Conservation (phyloP, 2,329 filamentous ascomycete genomes). For the Colletotrichum higginsianum region DNA sequence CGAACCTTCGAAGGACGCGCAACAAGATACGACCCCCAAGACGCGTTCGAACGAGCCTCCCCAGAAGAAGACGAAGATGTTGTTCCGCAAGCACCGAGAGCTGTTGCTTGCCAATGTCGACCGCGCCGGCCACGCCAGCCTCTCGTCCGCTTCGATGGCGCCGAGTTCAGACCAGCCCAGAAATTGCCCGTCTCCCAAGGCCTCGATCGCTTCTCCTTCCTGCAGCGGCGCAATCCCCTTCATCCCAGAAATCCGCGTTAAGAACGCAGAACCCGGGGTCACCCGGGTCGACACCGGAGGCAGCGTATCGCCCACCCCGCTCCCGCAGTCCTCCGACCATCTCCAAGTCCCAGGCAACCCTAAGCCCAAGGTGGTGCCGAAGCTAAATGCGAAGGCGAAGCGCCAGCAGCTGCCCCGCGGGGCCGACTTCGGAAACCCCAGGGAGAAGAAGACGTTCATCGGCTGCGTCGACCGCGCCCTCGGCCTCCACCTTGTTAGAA, state of each 20-base stretch:
- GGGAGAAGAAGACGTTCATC: not conserved
- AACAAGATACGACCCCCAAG: not conserved
- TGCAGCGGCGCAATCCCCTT: not conserved
- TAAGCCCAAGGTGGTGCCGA: not conserved
- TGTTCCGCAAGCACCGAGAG: not conserved
- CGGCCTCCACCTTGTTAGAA: slow-evolving; percentile 16
- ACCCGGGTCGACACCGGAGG: not conserved
- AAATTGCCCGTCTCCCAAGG: too few species aligned
- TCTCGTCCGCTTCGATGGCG: too few species aligned
- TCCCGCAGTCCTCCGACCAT: slow-evolving; percentile 1
- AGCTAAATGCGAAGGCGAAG: not conserved
- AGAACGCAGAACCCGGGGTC: not conserved
- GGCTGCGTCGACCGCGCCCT: slow-evolving; percentile 4
- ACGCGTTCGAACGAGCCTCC: not conserved
- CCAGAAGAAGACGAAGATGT: accelerated
- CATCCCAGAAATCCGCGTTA: slow-evolving; percentile 16
- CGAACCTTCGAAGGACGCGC: not conserved
- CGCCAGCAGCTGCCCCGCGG: too few species aligned
- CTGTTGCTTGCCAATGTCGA: too few species aligned
- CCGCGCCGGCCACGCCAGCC: not conserved
- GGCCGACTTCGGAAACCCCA: too few species aligned
- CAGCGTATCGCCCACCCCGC: slow-evolving; percentile 1
- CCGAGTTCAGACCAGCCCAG: too few species aligned
- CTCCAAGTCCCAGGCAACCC: not conserved
- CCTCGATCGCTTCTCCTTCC: too few species aligned